Conservation (phyloP, 1,284 basidiomycete genomes). For the Leccinum pachyderme region DNA sequence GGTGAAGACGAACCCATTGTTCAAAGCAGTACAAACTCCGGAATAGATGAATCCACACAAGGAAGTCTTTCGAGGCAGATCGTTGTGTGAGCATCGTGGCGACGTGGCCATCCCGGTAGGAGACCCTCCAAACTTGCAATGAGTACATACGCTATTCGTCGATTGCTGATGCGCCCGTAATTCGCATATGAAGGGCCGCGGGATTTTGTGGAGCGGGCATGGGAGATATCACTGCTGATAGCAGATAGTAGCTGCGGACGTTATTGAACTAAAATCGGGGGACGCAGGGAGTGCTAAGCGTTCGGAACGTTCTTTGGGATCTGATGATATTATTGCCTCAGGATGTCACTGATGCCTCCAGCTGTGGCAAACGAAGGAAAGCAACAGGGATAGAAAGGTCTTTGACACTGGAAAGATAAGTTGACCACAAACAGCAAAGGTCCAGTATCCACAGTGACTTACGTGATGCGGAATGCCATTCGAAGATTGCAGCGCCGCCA, state of each 20-base stretch:
- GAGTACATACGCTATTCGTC: slow-evolving; percentile 60
- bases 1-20: too few species aligned
- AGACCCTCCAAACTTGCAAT: slow-evolving; percentile 77
- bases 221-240: slow-evolving; percentile 15
- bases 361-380: too few species aligned
- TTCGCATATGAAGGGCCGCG: slow-evolving; percentile 16
- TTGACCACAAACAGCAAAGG: slow-evolving; percentile 52
- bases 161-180: slow-evolving; percentile 70
- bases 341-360: not conserved
- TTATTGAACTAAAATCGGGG: slow-evolving; percentile 17
- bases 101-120: slow-evolving; percentile 47
- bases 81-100: slow-evolving; percentile 80
- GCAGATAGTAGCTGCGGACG: slow-evolving; percentile 21
- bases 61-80: slow-evolving; percentile 73
- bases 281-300: slow-evolving; percentile 37
- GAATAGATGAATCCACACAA: slow-evolving; percentile 56
- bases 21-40: too few species aligned
- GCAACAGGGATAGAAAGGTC: slow-evolving; percentile 61
- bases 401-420: slow-evolving; percentile 33
- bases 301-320: slow-evolving; percentile 91
- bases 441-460: slow-evolving; percentile 38
- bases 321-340: slow-evolving; percentile 35
- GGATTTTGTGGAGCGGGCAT: slow-evolving; percentile 22
- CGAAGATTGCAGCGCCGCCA: slow-evolving; percentile 49
- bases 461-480: slow-evolving; percentile 84